These are phyloP conservation scores for Amanita molliuscula DNA, from an alignment of 768 basidiomycete genomes.

Conservation along the genomic window DNA sequence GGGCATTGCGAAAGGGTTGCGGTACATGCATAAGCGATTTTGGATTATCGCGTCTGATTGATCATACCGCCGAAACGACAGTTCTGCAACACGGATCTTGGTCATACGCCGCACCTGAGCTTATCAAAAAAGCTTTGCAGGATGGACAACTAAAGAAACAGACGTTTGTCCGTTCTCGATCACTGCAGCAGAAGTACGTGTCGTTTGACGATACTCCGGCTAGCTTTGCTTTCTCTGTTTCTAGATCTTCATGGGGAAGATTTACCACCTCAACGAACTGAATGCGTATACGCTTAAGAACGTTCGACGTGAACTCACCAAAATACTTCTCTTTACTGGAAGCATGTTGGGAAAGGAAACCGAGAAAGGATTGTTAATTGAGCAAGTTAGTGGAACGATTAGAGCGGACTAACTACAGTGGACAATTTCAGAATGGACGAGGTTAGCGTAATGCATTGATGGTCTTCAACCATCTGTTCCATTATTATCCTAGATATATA, in stretches of 20 bases:
- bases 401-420: too few relatives aligned
- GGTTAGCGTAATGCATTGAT: too few relatives aligned
- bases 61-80: constrained; percentile 24
- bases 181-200: background rate
- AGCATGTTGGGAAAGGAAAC: background rate
- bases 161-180: constrained; percentile 2
- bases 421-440: too few relatives aligned
- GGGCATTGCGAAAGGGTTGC: background rate
- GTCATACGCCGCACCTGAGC: constrained; percentile 50
- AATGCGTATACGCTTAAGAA: too few relatives aligned
- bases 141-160: background rate
- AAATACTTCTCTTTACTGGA: background rate
- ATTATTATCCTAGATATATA: too few relatives aligned
- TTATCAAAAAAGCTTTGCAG: background rate
- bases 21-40: constrained; percentile 38
- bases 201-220: background rate
- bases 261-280: background rate
- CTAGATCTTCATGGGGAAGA: background rate
- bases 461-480: too few relatives aligned
- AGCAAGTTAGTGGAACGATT: too few relatives aligned
- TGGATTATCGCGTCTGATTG: constrained; percentile 47
- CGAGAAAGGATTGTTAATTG: background rate
- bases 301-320: background rate
- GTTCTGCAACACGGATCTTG: constrained; percentile 34
- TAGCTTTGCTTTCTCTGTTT: background rate